Evolutionary conservation across 2,329 filamentous ascomycete genomes (phyloP), one percentile per base, ranked within the genome.

Genomic region (Coniochaeta ligniaria): DNA sequence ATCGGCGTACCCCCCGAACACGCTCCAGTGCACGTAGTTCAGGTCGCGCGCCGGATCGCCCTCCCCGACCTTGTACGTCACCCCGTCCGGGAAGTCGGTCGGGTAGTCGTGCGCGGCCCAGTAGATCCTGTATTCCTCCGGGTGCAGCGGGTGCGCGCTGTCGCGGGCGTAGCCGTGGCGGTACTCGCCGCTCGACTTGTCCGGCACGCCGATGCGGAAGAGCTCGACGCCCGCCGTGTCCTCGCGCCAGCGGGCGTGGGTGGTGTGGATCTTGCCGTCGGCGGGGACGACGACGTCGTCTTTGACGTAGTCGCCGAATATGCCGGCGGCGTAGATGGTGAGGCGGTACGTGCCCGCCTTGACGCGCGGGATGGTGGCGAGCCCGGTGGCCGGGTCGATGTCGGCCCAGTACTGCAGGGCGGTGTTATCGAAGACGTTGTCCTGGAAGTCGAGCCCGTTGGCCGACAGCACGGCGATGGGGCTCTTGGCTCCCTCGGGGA

Each of bases 1-100:
- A 69, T 85, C 81, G 1, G 75, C 81, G 31, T 80, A 73, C 6
- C 82, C 81, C 1, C 84, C 84, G 65, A 85, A 87, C 9, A 85
- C 83, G 60, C 80, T 82, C 86, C 85, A 88, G 68, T 88, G 86
- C 4, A 87, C 80, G 60, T 87, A 87, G 70, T 88, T 88, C 62
- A 86, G 75, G 65, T 85, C 82, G 12, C 72, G 69, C 0, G 71
- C 72, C 20, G 74, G 74, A 28, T 82, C 70, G 62, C 78, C 80
- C 66, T 79, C 70, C 11, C 84, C 84, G 1, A 88, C 78, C 16
- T 78, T 77, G 72, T 82, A 89, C 24, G 73, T 76, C 0, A 88
- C 77, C 4, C 85, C 84, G 0, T 80, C 64, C 0, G 85, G 84
- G 65, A 86, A 88, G 54, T 88, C 84, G 1, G 74, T 71, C 0